A percentile compares a stretch with the other conserved stretches of the same genome.
Conservation (phyloP, 441 rosid genomes). For the Bocquillonia castaneifolia region DNA sequence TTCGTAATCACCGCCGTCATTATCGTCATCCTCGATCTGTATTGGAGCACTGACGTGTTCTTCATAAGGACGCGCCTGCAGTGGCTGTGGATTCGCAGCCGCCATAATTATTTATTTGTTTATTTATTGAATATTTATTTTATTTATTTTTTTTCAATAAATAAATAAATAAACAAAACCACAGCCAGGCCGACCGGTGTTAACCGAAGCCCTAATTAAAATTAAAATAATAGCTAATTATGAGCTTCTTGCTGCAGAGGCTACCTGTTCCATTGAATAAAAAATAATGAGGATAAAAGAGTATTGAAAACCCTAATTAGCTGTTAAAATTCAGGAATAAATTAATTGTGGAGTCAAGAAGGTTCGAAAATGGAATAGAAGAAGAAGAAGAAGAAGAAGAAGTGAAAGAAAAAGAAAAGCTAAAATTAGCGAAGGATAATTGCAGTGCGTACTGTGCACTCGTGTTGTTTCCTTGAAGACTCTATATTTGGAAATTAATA, state of each 20-base stretch:
- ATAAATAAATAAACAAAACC: too few relatives aligned
- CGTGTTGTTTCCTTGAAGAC: slow-evolving; percentile 34
- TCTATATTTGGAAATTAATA: slow-evolving; percentile 28
- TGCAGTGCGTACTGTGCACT: slow-evolving; percentile 32
- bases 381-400: neutral
- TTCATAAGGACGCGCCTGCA: slow-evolving; percentile 41
- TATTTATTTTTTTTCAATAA: too few relatives aligned
- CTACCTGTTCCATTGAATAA: slow-evolving; percentile 32
- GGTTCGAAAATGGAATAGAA: slow-evolving; percentile 29
- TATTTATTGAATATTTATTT: too few relatives aligned
- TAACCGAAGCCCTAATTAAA: slow-evolving; percentile 14
- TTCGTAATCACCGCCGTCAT: slow-evolving; percentile 31
- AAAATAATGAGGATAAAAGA: too few relatives aligned
- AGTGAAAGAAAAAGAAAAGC: neutral
- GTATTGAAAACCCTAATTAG: neutral
- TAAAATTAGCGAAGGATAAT: slow-evolving; percentile 24
- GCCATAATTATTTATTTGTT: slow-evolving; percentile 47
- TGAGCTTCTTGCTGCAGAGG: slow-evolving; percentile 15
- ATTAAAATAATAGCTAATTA: neutral
- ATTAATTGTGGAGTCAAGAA: neutral
- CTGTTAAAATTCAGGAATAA: neutral
- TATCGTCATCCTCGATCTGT: slow-evolving; percentile 48
- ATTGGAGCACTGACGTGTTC: slow-evolving; percentile 29
- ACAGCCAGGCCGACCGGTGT: neutral
- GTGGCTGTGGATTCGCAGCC: slow-evolving; percentile 54